Evolutionary conservation across 768 basidiomycete genomes (phyloP), one percentile per base, ranked within the genome.

Genomic region (Kwoniella sp.): DNA sequence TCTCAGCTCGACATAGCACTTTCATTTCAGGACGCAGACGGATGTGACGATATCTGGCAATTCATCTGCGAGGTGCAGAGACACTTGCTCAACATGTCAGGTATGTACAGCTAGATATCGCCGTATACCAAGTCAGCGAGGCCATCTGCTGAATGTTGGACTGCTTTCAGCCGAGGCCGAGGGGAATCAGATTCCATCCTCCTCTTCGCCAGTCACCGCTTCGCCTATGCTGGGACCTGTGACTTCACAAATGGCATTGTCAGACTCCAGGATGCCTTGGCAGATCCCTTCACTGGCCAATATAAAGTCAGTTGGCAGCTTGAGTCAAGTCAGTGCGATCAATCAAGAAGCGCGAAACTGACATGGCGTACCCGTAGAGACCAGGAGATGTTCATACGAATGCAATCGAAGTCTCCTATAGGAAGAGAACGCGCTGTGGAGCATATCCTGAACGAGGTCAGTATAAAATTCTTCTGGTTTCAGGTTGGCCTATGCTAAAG

Each of bases 21-120:
- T 57, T 95, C 92, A 72, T 99, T 99, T 72, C 95, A 97, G 76
- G 95, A 97, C 71, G 86, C 91, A 0, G 91, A 92, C 66, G 96
- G 94, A 29, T 99, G 95, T 71, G 85, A 88, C 30, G 93, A 98
- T 82, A 91, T 98, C 53, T 99, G 96, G 95, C 90, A 89, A 72
- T 99, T 97, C 79, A 95, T 99, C 71, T 82, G 85, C 66, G 91
- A 95, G 74, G 91, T 97, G 30, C 91, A 93, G 79, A 85, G 87
- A 64, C 92, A 94, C 65, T 55, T 76, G 10, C 65, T 68, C 26
- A 65, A 58, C 30, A 53, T 71, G 54, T 68, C 74, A 33, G 46
- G 74, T 76, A 25, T 64, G 70, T 64, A 30, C 27, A 21, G 33
- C 6, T 21, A n/a, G 26, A 54, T 21, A 54, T 27, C 5, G n/a